Conservation (phyloP, 176 grass and related monocot genomes). For the Triticum turgidum region DNA sequence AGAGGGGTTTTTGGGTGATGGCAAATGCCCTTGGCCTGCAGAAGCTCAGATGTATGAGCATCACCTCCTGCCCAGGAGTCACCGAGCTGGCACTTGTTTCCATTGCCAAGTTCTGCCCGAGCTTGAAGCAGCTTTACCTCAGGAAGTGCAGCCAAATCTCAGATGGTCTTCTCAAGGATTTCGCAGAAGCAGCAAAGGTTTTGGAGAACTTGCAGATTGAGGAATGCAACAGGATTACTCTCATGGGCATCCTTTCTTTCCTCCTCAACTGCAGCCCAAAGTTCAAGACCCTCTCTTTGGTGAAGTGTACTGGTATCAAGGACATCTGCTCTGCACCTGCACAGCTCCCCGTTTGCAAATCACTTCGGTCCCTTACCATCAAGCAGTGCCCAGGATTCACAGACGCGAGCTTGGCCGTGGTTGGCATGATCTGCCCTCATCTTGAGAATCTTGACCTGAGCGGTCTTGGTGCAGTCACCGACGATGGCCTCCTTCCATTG, state of each 20-base stretch:
- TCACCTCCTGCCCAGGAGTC: conserved; percentile 71
- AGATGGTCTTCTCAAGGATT: conserved; percentile 66
- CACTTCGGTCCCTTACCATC: conserved; percentile 71
- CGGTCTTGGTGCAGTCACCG: conserved; percentile 59
- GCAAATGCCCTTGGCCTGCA: conserved; percentile 82
- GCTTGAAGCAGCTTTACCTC: conserved; percentile 69
- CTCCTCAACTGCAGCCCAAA: conserved; percentile 71
- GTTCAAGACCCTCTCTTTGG: conserved; percentile 71
- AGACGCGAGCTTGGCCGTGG: conserved; percentile 66
- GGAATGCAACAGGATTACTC: conserved; percentile 74
- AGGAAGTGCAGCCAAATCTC: conserved; percentile 70
- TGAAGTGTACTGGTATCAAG: conserved; percentile 84
- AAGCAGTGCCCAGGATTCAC: conserved; percentile 79
- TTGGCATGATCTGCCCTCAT: conserved; percentile 83
- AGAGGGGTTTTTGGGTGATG: conserved; percentile 99
- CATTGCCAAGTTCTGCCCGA: conserved; percentile 71
- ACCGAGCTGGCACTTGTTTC: conserved; percentile 68
- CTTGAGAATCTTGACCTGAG: conserved; percentile 84
- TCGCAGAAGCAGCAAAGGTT: conserved; percentile 51
- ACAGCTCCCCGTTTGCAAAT: conserved; percentile 64
- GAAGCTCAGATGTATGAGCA: conserved; percentile 62
- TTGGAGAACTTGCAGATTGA: conserved; percentile 72
- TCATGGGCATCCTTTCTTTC: conserved; percentile 66
- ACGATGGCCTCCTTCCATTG: conserved; percentile 70
- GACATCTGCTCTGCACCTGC: conserved; percentile 60